Base-by-base conservation (phyloP, 176 grass and related monocot species). In the Aegilops longissima region DNA sequence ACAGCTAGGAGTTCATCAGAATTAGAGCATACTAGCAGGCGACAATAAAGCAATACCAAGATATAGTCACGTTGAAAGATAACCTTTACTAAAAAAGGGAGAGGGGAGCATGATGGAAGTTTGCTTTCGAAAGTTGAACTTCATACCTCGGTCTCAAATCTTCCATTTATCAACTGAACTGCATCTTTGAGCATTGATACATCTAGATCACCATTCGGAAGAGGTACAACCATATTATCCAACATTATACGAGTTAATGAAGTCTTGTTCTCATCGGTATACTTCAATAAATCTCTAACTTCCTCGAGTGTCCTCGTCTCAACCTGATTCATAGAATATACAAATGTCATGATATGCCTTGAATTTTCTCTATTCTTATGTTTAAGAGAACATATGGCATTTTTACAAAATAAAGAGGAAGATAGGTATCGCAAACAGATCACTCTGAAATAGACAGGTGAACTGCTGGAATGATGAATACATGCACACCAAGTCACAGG, bases 281-380 rank as follows among this genome's bases (percentile, higher is more conserved):
- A 96, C 69, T 93, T 65, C 87, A 98, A 85, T 61, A 94, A 34
- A 69, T 98, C 92, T 77, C 77, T 95, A 76, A 96, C 89, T 89
- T 98, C 97, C 42, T 91, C 89, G 63, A 96, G 76, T 83, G 97
- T 98, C 69, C 97, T 96, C 78, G 97, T 98, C 86, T 98, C 97
- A 8, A 98, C 88, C 97, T 98, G 76, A 58, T 87, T 84, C 78
- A 80, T 12, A 71, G 17, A 71, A 77, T 47, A 75, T 30, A 16
- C 3, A 29, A 4, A 3, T 21, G 20, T 59, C 21, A 86, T n/a
- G 3, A 56, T 12, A 25, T 16, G 30, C 14, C 1, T 33, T 31
- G 5, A 58, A 11, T 79, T 80, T 38, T 72, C 34, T 73, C 17
- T 12, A 8, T 59, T 71, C 42, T 76, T 2, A 30, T 76, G 68